Evolutionary conservation across 2,329 filamentous ascomycete genomes (phyloP), one percentile per base, ranked within the genome.

Genomic region (Xylariaceae sp.): DNA sequence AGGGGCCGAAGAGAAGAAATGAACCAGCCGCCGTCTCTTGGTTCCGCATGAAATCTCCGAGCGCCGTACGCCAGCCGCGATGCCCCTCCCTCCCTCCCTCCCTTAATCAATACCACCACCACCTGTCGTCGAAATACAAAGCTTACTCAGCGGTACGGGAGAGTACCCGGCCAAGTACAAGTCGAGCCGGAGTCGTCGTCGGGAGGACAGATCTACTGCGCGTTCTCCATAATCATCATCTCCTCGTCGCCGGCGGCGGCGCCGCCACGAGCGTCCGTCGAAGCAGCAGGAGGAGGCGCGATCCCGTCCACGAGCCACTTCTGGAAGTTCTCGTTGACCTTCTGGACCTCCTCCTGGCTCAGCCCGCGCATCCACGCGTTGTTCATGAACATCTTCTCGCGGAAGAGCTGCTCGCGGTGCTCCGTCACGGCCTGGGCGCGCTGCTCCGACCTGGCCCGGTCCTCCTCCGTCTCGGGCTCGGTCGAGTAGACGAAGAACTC

Each of bases 341-440:
- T 75, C 53, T 82, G 68, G n/a, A 83, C 78, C 49, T 82, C 75
- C 45, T 83, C 83, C 60, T 85, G 83, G 56, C 81, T 83, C 60
- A 86, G 67, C 35, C 85, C 83, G 59, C 86, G 77, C 57, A 93
- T 69, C 61, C 88, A 90, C 42, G 84, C 74, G 39, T 81, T 80
- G 68, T 89, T 83, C 61, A 81, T 81, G 42, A 93, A 77, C 58
- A 87, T 68, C 68, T 90, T 92, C 70, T 92, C 82, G 43, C 75
- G 72, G 53, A 89, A 64, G 56, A 77, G 83, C 46, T 67, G 67
- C 43, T 84, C 72, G 16, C 85, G 82, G 60, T 83, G 75, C 39
- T 81, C 75, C 31, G 56, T 60, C 11, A 65, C 47, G 5, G 59
- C 57, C 54, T 72, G 71, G 64, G 84, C 57, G 46, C 65, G 60